Conservation (phyloP, 257 asterid species). For the Euphrasia confusa region DNA sequence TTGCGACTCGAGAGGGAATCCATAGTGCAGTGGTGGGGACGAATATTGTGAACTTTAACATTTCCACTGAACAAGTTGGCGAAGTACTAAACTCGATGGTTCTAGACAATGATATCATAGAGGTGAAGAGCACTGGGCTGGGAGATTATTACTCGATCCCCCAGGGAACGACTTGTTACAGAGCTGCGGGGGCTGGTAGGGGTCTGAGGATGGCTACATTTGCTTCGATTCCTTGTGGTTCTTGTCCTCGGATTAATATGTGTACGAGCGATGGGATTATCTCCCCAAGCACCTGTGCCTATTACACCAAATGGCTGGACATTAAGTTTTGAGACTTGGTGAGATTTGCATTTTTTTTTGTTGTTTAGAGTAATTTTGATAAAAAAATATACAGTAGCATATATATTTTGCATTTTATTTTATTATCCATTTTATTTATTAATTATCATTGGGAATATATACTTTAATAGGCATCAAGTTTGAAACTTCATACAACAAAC, state of each 20-base stretch:
- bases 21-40: conserved; percentile 26
- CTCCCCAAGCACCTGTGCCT: conserved; percentile 61
- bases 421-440: no score
- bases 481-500: no score
- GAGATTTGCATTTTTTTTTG: not conserved
- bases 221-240: conserved; percentile 74
- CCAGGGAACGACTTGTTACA: conserved; percentile 48
- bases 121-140: conserved; percentile 75
- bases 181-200: conserved; percentile 29
- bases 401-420: no score
- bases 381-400: no score
- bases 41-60: conserved; percentile 18
- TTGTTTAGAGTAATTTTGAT: no score
- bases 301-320: conserved; percentile 57
- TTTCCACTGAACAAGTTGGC: conserved; percentile 34
- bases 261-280: conserved; percentile 64
- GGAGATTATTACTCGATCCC: conserved; percentile 54
- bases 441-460: no score
- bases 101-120: conserved; percentile 47
- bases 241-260: conserved; percentile 48
- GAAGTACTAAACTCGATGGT: conserved; percentile 52
- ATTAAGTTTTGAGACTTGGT: conserved; percentile 34
- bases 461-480: no score
- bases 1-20: conserved; percentile 40
- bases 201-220: conserved; percentile 39